Conservation (phyloP, 352 stramenopile species). For the Thalassiosira gravida region DNA sequence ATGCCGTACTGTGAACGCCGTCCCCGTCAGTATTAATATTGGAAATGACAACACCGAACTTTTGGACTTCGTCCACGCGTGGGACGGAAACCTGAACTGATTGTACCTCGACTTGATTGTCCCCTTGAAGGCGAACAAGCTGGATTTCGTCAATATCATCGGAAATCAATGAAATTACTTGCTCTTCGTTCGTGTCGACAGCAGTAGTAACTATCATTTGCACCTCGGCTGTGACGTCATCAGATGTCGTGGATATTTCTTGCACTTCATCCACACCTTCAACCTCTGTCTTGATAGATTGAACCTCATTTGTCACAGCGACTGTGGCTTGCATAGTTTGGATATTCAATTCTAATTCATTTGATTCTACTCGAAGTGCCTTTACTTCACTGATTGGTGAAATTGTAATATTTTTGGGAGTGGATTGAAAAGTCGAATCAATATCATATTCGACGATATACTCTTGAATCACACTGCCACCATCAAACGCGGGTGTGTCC, state of each 20-base stretch:
- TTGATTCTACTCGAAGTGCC: conserved; percentile 85
- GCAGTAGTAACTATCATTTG: conserved; percentile 92
- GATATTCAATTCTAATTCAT: conserved; percentile 90
- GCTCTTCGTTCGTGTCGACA: conserved; percentile 91
- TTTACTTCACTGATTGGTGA: conserved; percentile 92
- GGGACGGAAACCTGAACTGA: conserved; percentile 86
- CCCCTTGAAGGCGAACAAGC: conserved; percentile 87
- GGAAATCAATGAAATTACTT: conserved; percentile 87
- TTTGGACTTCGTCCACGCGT: conserved; percentile 88
- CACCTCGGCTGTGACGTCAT: conserved; percentile 89
- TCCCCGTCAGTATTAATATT: conserved; percentile 70
- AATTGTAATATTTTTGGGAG: conserved; percentile 85
- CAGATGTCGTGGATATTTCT: conserved; percentile 87
- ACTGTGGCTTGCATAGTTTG: conserved; percentile 92
- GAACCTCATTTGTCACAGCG: conserved; percentile 93
- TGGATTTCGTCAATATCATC: conserved; percentile 92
- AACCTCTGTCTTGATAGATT: conserved; percentile 91
- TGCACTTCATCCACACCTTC: conserved; percentile 91
- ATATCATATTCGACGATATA: conserved; percentile 93
- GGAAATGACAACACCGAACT: conserved; percentile 85
- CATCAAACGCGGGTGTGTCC: conserved; percentile 90
- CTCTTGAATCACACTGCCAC: conserved; percentile 89
- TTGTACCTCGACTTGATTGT: conserved; percentile 89
- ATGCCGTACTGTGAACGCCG: conserved; percentile 59
- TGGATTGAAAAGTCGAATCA: conserved; percentile 83